Evolutionary conservation across 2,329 filamentous ascomycete genomes (phyloP).

Genomic region (Alternaria angustiovoidea): DNA sequence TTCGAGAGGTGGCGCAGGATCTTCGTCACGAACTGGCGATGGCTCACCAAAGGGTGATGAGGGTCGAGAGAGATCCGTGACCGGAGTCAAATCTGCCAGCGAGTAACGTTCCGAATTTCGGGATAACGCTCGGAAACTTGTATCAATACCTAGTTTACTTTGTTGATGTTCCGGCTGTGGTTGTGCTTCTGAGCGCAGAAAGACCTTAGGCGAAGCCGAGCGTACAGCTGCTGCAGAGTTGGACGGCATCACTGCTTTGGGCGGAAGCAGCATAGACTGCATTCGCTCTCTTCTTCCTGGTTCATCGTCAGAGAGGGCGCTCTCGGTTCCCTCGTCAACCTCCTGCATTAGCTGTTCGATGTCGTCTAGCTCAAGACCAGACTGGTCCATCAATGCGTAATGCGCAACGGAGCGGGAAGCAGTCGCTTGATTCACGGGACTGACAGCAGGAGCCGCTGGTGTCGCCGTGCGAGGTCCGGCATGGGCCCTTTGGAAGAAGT

Average conservation of each 20-base stretch:
- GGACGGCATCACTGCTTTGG: slow-evolving; percentile 44
- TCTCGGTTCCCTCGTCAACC: slow-evolving; percentile 39
- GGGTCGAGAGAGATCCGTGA: slow-evolving; percentile 45
- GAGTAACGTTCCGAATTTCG: slow-evolving; percentile 24
- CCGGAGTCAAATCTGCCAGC: slow-evolving; percentile 40
- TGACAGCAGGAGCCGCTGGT: slow-evolving; percentile 48
- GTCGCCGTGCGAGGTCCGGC: slow-evolving; percentile 50
- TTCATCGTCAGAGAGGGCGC: slow-evolving; percentile 31
- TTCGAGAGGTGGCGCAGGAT: slow-evolving; percentile 1
- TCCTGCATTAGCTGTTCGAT: slow-evolving; percentile 59
- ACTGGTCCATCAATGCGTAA: slow-evolving; percentile 65
- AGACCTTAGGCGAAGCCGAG: slow-evolving; percentile 50
- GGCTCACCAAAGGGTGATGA: slow-evolving; percentile 38
- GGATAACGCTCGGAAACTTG: slow-evolving; percentile 21
- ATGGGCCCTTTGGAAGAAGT: slow-evolving; percentile 65
- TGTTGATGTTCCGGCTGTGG: slow-evolving; percentile 22
- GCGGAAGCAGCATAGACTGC: slow-evolving; percentile 51
- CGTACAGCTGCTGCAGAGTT: slow-evolving; percentile 35
- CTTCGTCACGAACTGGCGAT: slow-evolving; percentile 20
- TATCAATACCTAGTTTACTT: slow-evolving; percentile 31
- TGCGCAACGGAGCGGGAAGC: slow-evolving; percentile 60
- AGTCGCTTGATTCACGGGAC: slow-evolving; percentile 44
- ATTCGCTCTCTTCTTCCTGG: slow-evolving; percentile 40
- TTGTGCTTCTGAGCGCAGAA: slow-evolving; percentile 34
- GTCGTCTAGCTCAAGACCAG: slow-evolving; percentile 54